These are phyloP conservation scores for Tolypocladium inflatum DNA, from an alignment of 2,329 filamentous ascomycete genomes.

Conservation along the genomic window DNA sequence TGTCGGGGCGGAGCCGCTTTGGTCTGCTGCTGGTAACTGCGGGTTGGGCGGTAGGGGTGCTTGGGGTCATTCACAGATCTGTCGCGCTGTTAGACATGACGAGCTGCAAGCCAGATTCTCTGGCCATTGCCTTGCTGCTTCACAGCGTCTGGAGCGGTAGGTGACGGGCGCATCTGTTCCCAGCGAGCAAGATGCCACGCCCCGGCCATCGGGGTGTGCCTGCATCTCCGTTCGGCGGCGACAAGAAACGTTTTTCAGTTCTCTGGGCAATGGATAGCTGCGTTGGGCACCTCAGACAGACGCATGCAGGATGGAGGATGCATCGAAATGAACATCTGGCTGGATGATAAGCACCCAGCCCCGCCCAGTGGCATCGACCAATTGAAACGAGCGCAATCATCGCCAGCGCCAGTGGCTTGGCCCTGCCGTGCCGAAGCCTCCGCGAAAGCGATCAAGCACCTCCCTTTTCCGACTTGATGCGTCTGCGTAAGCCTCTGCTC, in stretches of 20 bases:
- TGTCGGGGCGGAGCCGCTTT: neutral
- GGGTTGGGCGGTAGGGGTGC: too few species aligned
- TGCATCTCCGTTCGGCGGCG: neutral
- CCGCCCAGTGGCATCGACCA: neutral
- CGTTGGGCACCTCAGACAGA: neutral
- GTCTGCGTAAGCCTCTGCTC: neutral
- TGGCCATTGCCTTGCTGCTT: neutral
- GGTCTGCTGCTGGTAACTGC: neutral
- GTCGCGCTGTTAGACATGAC: neutral
- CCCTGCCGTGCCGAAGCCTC: neutral
- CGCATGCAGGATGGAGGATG: neutral
- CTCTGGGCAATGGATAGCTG: neutral
- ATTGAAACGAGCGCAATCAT: conserved; percentile 1
- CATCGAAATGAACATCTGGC: neutral
- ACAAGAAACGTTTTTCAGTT: neutral
- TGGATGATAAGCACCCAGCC: neutral
- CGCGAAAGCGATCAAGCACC: neutral
- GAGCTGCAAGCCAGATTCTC: neutral
- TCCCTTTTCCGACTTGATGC: neutral
- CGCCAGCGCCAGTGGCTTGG: too few species aligned
- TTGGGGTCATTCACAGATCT: neutral
- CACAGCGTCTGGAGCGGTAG: neutral
- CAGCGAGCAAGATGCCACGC: neutral
- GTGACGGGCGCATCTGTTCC: neutral
- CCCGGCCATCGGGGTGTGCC: neutral